Evolutionary conservation across 176 grass and related monocot species (phyloP).

Genomic region (Lolium rigidum): DNA sequence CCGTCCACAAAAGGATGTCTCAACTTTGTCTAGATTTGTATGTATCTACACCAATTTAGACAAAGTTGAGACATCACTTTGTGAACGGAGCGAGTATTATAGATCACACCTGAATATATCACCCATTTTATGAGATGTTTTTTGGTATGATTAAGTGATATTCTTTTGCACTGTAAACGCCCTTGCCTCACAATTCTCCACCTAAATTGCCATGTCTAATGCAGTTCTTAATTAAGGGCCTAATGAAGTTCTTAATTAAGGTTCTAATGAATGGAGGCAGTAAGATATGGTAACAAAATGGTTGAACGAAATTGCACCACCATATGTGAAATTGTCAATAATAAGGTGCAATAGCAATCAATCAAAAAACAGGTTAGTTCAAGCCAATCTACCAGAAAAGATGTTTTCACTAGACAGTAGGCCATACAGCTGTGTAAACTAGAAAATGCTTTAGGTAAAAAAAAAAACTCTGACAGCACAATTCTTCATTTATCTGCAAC

Average conservation of each 20-base stretch:
- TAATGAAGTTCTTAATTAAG: no score
- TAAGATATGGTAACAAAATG: neutral
- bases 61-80: no score
- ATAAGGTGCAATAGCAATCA: neutral
- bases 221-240: neutral
- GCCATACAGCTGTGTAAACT: no score
- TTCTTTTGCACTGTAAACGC: neutral
- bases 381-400: neutral
- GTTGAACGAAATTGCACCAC: neutral
- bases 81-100: no score
- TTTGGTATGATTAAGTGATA: neutral
- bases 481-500: no score
- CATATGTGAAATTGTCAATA: neutral
- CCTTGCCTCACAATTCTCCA: neutral
- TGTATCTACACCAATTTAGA: no score
- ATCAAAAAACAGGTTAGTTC: constrained; percentile 17
- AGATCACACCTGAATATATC: neutral
- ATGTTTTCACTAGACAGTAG: neutral
- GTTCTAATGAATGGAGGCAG: neutral
- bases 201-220: neutral
- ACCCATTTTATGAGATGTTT: neutral
- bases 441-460: no score
- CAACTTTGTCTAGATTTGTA: no score
- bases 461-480: no score
- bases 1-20: no score